These are phyloP conservation scores for Funneliformis caledonium DNA, from an alignment of 371 early-diverging fungal species.

Conservation along the genomic window DNA sequence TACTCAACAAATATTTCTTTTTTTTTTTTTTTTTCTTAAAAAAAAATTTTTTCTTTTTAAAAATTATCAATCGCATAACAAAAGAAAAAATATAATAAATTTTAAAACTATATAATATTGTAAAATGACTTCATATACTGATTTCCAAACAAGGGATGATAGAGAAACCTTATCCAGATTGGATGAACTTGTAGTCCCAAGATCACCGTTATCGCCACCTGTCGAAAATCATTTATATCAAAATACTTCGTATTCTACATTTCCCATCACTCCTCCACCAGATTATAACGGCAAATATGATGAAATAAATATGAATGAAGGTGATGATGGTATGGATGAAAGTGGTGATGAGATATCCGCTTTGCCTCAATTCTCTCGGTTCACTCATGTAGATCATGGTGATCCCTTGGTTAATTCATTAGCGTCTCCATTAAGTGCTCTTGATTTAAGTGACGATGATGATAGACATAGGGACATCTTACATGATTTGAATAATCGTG, in stretches of 20 bases:
- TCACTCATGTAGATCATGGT: not conserved
- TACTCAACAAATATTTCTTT: too few species aligned
- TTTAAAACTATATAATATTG: too few species aligned
- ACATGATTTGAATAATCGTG: not conserved
- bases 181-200: not conserved
- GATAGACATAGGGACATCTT: not conserved
- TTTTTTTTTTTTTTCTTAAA: too few species aligned
- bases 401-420: not conserved
- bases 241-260: not conserved
- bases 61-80: too few species aligned
- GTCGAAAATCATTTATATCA: too few species aligned
- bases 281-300: not conserved
- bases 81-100: too few species aligned
- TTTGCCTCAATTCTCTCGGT: not conserved
- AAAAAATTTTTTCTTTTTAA: too few species aligned
- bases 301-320: not conserved
- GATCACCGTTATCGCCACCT: not conserved
- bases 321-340: not conserved
- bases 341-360: not conserved
- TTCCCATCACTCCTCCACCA: not conserved
- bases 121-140: not conserved
- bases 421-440: constrained; percentile 3
- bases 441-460: not conserved
- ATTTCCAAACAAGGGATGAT: not conserved
- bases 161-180: not conserved